These are phyloP conservation scores for Pyrus pyrifolia DNA, from an alignment of 306 rosid species.

Conservation along the genomic window DNA sequence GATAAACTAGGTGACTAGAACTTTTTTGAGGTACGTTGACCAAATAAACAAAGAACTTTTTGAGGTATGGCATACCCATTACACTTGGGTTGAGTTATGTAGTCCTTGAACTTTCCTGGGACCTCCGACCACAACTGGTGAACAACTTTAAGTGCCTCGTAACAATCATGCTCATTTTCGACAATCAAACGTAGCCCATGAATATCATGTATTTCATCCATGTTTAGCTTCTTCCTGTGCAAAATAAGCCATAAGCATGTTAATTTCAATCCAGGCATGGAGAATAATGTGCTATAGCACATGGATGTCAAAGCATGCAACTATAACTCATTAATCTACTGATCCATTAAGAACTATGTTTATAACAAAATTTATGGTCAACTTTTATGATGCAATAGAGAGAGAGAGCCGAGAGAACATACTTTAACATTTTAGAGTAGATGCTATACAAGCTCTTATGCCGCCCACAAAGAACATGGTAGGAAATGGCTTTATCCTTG, in stretches of 20 bases:
- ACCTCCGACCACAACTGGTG: conserved; percentile 76
- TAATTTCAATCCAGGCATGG: conserved; percentile 2
- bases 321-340: background rate
- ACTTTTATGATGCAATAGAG: conserved; percentile 2
- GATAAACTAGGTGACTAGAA: background rate
- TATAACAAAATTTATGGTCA: background rate
- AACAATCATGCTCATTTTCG: conserved; percentile 85
- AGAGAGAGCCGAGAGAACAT: conserved; percentile 21
- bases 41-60: background rate
- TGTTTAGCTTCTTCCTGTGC: conserved; percentile 73
- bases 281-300: conserved; percentile 1
- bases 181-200: conserved; percentile 89
- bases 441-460: conserved; percentile 91
- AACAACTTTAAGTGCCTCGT: conserved; percentile 65
- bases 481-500: conserved; percentile 60
- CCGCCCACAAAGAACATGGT: conserved; percentile 75
- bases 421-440: conserved; percentile 87
- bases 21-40: background rate
- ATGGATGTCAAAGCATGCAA: background rate
- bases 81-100: conserved; percentile 66
- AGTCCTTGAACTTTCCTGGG: conserved; percentile 86
- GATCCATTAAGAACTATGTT: background rate
- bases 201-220: conserved; percentile 88
- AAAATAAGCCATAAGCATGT: background rate
- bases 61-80: conserved; percentile 60